Base-by-base conservation (phyloP, 2,329 filamentous ascomycete genomes). In the Fusarium pilosicola region DNA sequence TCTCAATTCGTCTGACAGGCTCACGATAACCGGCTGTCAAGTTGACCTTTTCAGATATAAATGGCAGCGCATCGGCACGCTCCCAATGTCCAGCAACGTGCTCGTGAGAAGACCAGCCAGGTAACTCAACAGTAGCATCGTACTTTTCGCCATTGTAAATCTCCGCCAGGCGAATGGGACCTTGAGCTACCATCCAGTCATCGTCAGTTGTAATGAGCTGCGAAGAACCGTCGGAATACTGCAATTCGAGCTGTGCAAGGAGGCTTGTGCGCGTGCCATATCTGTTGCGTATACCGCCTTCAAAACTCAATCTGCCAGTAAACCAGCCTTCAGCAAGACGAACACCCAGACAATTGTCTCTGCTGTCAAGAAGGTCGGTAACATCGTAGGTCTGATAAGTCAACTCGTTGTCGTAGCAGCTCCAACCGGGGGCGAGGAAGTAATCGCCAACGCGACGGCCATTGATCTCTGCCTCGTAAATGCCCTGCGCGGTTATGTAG, bases 131-230 rank as follows among this genome's bases (percentile, higher is more conserved):
- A 2, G 77, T 76, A 1, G 82, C 79, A 71, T 89, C 86, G 65
- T 86, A 89, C 0, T 81, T 73, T 62, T 90, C 88, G 22, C 88
- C 88, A 68, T 89, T 82, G 64, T 89, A 89, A 6, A 89, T 82
- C 30, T 87, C 85, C 3, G 81, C 81, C 2, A 71, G 72, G 1
- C 81, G 59, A 2, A 85, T 78, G 2, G 84, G 79, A 0, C 84
- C 80, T 6, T 74, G 74, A 7, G 68, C 75, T 13, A 79, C 80
- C 14, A 76, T 76, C 86, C 86, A 87, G 0, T 76, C 79, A 0
- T 81, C 74, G 26, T 86, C 84, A 5, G 83, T 84, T 0, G 75
- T 58, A 7, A 86, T 57, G 1, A 70, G 73, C 3, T 79, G 54
- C 1, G 44, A 78, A 5, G 67, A 76, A 0, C 81, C 82, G 36